These are phyloP conservation scores for Gypsophila paniculata DNA, from an alignment of 179 eudicot genomes.

Conservation along the genomic window DNA sequence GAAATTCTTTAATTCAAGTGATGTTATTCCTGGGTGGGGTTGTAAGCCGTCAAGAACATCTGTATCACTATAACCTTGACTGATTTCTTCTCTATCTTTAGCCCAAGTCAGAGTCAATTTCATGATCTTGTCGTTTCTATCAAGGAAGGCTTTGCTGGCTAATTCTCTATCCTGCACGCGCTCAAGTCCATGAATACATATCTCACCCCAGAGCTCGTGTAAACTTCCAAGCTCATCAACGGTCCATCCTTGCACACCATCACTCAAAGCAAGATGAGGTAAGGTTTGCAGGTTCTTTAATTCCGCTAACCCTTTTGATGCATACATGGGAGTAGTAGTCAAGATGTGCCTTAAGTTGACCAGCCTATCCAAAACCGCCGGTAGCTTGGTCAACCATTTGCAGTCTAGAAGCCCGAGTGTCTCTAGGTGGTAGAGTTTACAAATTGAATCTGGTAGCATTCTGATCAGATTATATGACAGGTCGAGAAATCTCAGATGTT, in stretches of 20 bases:
- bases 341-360: conserved; percentile 17
- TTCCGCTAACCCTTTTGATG: conserved; percentile 8
- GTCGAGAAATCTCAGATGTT: conserved; percentile 22
- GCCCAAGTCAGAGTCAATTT: conserved; percentile 3
- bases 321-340: conserved; percentile 6
- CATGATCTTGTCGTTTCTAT: not conserved
- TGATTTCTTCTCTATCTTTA: not conserved
- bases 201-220: not conserved
- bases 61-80: conserved; percentile 5
- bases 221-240: conserved; percentile 4
- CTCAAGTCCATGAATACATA: conserved; percentile 12
- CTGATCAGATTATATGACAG: conserved; percentile 18
- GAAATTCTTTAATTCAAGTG: not conserved
- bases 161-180: not conserved
- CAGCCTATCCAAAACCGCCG: not conserved
- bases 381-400: not conserved
- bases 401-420: not conserved
- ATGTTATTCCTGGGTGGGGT: conserved; percentile 15
- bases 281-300: conserved; percentile 14
- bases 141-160: conserved; percentile 10
- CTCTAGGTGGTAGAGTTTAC: conserved; percentile 22
- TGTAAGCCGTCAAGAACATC: conserved; percentile 21
- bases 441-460: conserved; percentile 13
- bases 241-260: conserved; percentile 3
- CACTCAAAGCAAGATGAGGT: conserved; percentile 9